Evolutionary conservation across 768 basidiomycete genomes (phyloP), one percentile per base, ranked within the genome.

Genomic region (Macrolepiota albuminosa): DNA sequence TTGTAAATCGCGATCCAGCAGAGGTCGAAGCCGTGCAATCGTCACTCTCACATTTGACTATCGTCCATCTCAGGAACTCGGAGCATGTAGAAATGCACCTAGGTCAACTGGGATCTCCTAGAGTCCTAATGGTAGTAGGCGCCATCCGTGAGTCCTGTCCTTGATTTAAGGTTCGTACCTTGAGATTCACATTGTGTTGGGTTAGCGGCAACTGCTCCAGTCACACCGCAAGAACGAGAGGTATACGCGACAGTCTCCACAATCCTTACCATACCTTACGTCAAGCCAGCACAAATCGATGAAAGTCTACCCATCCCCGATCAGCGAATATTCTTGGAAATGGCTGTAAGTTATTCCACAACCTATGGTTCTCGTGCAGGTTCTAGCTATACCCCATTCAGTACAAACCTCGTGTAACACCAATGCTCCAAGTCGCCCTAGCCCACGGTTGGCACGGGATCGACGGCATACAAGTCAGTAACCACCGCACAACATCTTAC

Each of bases 401-500:
- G 64, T 74, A 74, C 50, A 74, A 73, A 36, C 73, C 73, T 3
- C 68, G 71, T 13, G 40, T 69, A 13, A 73, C 73, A 1, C 69
- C 70, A 0, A 68, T 74, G 67, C 69, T 73, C 46, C 68, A 73
- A 50, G 62, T 74, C 14, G 75, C 74, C 1, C 57, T 61, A 10
- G 72, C 73, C 1, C 71, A 72, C 34, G 72, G 70, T 13, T 76
- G 75, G 75, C 60, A 73, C 47, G 70, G 66, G 2, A 63, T 75
- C 16, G 71, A 70, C 47, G 73, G 74, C 13, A 59, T 72, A 5
- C 65, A 72, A 61, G 69, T 69, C 3, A 50, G 54, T 51, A 34
- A 2, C 42, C 8, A 6, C 42, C 6, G 47, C 8, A 49, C 1
- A 16, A 13, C 16, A 53, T 14, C 21, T 7, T 37, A 7, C n/a